phyloP scores from a whole-genome alignment of 495 filamentous ascomycete genomes.

The Aspergillus diversus region DNA sequence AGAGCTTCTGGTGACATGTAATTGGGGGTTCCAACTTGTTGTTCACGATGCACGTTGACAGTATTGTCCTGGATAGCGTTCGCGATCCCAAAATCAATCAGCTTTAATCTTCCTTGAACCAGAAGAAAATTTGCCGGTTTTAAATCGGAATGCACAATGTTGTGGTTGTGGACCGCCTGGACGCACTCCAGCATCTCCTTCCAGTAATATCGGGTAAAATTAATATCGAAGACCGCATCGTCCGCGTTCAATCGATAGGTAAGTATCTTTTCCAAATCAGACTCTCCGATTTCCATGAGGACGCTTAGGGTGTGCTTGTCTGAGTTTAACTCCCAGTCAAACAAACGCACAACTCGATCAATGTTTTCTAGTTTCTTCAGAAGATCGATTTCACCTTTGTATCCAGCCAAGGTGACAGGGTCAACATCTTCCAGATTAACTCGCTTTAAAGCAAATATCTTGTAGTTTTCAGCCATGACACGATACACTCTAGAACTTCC shows the following conservation, averaged over 20 bases:
- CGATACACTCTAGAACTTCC: slow-evolving; percentile 93
- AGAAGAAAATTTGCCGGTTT: slow-evolving; percentile 95
- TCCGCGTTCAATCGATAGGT: slow-evolving; percentile 71
- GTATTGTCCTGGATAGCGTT: slow-evolving; percentile 97
- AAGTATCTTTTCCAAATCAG: slow-evolving; percentile 89
- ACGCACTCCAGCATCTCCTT: slow-evolving; percentile 99
- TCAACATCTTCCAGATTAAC: slow-evolving; percentile 92
- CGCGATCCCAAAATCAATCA: slow-evolving; percentile 97
- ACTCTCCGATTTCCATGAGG: slow-evolving; percentile 97
- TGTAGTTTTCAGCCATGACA: slow-evolving; percentile 95
- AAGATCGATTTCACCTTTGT: slow-evolving; percentile 96
- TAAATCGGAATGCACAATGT: slow-evolving; percentile 94
- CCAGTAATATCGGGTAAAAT: slow-evolving; percentile 96
- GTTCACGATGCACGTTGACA: slow-evolving; percentile 95
- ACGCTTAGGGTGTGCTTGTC: slow-evolving; percentile 85
- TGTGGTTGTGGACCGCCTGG: slow-evolving; percentile 79
- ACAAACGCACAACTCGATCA: slow-evolving; percentile 85
- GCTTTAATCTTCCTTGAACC: slow-evolving; percentile 79
- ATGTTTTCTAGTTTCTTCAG: slow-evolving; percentile 79
- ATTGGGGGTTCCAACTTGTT: slow-evolving; percentile 93
- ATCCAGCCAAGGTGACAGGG: slow-evolving; percentile 78
- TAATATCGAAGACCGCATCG: slow-evolving; percentile 76
- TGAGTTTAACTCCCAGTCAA: slow-evolving; percentile 91
- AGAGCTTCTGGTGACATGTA: slow-evolving; percentile 98
- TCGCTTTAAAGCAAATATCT: slow-evolving; percentile 90